Evolutionary conservation across 139 green algal genomes (phyloP).

Genomic region (Micractinium sp.): DNA sequence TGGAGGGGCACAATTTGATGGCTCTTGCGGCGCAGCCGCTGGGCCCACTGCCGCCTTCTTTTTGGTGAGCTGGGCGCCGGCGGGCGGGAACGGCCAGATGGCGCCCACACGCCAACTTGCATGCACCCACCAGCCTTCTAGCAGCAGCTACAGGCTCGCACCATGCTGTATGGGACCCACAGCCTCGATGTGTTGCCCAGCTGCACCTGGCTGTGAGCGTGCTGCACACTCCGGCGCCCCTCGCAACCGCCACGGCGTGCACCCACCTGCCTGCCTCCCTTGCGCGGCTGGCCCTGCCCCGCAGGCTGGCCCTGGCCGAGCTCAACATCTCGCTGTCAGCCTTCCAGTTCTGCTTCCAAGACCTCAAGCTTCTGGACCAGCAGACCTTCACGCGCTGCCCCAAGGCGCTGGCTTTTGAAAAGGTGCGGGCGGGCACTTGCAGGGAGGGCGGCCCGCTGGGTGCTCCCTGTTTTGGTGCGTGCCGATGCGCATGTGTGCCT

Average conservation of each 20-base stretch:
- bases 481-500: not conserved
- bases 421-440: not conserved
- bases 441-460: not conserved
- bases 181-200: too few species aligned
- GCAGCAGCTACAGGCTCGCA: too few species aligned
- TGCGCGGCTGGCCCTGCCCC: not conserved
- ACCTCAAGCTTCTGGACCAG: conserved; percentile 13
- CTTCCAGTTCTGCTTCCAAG: conserved; percentile 22
- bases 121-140: not conserved
- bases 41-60: not conserved
- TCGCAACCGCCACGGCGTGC: not conserved
- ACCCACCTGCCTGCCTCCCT: not conserved
- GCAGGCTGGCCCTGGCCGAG: conserved; percentile 22
- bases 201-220: too few species aligned
- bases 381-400: not conserved
- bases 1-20: not conserved
- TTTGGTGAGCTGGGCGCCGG: not conserved
- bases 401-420: conserved; percentile 1
- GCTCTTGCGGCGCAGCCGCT: not conserved
- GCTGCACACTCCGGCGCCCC: too few species aligned
- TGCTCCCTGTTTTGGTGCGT: not conserved
- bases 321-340: conserved; percentile 13
- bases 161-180: too few species aligned
- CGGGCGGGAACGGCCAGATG: not conserved
- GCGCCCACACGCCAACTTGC: not conserved